Base-by-base conservation (phyloP, 1,139 yeast genomes). In the Taphrina sp. region DNA sequence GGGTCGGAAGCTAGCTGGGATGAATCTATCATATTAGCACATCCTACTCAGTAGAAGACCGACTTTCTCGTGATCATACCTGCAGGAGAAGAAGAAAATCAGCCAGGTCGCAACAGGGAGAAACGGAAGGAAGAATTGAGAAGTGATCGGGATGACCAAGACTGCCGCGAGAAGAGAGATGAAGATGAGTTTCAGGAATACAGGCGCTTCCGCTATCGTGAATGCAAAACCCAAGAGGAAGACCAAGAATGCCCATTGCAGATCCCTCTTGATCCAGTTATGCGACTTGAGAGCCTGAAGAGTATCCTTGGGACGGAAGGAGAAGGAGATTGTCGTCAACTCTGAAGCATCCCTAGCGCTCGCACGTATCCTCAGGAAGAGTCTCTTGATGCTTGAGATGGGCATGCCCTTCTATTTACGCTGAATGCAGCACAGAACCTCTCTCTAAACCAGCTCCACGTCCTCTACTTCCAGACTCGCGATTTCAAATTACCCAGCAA, bases 101-200 rank as follows among this genome's bases (percentile, higher is more conserved):
- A 89, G 79, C 96, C 97, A 92, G 5, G 95, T 77, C 57, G 85
- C 78, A 26, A 94, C 81, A 2, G 98, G 97, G 65, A 89, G 74
- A 22, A 90, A 95, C 64, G 83, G 83, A 46, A 86, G 75, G 67
- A 89, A 86, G 69, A 94, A 89, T 70, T 92, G 97, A 14, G 86
- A 77, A 0, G 95, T 83, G 55, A 85, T 70, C 5, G 97, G 96
- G 5, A 86, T 65, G 42, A 83, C 68, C 63, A 86, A 76, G 8
- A 67, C 66, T 29, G 65, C 52, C 52, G 78, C 69, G 36, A 74
- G 64, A 12, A 66, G 23, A 8, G 43, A 52, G 16, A 75, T 65
- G 31, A 81, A 66, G 19, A 77, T 67, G 14, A 77, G 60, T 63
- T 82, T 79, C 53, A 73, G 61, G 26, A 79, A 57, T 49, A 79